Percentiles rank a stretch among this genome's conserved stretches.
phyloP scores from a whole-genome alignment of 1,139 yeast genomes.

The Geotrichum siamense region DNA sequence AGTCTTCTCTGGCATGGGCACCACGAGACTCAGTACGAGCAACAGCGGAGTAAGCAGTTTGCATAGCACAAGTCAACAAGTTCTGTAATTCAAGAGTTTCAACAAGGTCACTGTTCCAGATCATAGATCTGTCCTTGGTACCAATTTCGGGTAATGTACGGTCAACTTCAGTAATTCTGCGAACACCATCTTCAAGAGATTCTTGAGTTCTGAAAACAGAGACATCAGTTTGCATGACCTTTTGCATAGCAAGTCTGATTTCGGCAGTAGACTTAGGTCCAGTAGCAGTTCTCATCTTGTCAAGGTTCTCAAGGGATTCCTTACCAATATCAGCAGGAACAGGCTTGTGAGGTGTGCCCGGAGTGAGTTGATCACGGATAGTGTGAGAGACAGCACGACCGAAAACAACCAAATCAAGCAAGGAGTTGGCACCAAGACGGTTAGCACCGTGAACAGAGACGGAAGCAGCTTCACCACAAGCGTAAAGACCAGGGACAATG shows the following conservation, averaged over 20 bases:
- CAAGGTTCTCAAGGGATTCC: constrained; percentile 86
- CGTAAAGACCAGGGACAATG: constrained; percentile 87
- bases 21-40: constrained; percentile 98
- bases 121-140: constrained; percentile 94
- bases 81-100: constrained; percentile 95
- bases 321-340: constrained; percentile 79
- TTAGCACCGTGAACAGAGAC: constrained; percentile 99
- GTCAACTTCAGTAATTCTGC: constrained; percentile 69
- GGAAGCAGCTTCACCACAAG: constrained; percentile 99
- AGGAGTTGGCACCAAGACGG: constrained; percentile 98
- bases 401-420: constrained; percentile 91
- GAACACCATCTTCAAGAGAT: constrained; percentile 87
- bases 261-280: constrained; percentile 82
- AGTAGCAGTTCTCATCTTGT: constrained; percentile 72
- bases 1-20: constrained; percentile 99
- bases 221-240: constrained; percentile 93
- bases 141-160: constrained; percentile 63
- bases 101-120: constrained; percentile 95
- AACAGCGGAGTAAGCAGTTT: constrained; percentile 90
- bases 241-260: constrained; percentile 89
- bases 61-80: constrained; percentile 94
- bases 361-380: constrained; percentile 73
- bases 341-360: constrained; percentile 79
- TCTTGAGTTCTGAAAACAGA: constrained; percentile 95
- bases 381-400: constrained; percentile 98